Percentiles rank a stretch among this genome's conserved stretches.
Conservation (phyloP, 192 early-diverging fungal genomes). For the Phycomyces blakesleeanus region DNA sequence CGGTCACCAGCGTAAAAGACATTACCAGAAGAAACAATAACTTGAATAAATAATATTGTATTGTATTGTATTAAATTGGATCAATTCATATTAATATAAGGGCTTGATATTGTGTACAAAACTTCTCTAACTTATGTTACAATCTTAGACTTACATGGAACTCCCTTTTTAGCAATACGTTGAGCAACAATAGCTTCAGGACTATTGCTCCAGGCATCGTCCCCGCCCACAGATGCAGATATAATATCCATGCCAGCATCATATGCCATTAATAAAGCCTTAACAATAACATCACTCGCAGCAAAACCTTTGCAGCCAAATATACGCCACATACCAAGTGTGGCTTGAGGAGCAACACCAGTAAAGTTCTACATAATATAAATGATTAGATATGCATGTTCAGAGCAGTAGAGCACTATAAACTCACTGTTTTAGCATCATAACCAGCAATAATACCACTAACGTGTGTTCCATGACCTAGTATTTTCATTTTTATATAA, state of each 20-base stretch:
- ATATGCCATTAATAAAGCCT: slow-evolving; percentile 68
- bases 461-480: slow-evolving; percentile 64
- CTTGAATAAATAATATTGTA: slow-evolving; percentile 11
- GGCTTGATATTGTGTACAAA: too few relatives aligned
- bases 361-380: slow-evolving; percentile 55
- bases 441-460: slow-evolving; percentile 39
- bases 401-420: neutral
- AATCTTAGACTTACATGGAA: slow-evolving; percentile 18
- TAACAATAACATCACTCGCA: slow-evolving; percentile 68
- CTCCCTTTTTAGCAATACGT: slow-evolving; percentile 32
- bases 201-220: slow-evolving; percentile 54
- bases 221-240: slow-evolving; percentile 77
- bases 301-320: slow-evolving; percentile 73
- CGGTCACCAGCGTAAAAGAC: slow-evolving; percentile 54
- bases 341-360: slow-evolving; percentile 66
- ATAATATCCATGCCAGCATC: slow-evolving; percentile 68
- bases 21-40: slow-evolving; percentile 67
- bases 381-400: slow-evolving; percentile 43
- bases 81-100: too few relatives aligned
- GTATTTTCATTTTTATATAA: slow-evolving; percentile 44
- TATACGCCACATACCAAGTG: slow-evolving; percentile 75
- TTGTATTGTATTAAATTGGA: too few relatives aligned
- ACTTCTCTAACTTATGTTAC: neutral
- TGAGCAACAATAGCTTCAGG: slow-evolving; percentile 57
- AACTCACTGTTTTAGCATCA: slow-evolving; percentile 1